Conservation (phyloP, 257 asterid genomes). For the Parsonsia alboflavescens region DNA sequence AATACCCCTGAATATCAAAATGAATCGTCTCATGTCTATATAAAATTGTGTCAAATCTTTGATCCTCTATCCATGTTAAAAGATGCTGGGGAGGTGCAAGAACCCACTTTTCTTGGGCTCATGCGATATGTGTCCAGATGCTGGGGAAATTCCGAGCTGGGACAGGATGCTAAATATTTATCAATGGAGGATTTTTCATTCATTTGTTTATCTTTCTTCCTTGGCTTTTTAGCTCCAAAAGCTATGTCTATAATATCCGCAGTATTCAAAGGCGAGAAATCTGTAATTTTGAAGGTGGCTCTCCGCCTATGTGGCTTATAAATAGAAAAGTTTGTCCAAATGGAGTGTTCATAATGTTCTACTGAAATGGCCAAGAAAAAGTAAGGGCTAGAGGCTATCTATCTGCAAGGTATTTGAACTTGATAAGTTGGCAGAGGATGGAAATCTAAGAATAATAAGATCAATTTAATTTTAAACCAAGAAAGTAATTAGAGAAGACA, state of each 20-base stretch:
- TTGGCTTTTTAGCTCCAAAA: slow-evolving; percentile 21
- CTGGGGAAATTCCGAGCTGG: slow-evolving; percentile 2
- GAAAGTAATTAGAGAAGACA: slow-evolving; percentile 1
- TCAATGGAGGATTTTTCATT: slow-evolving; percentile 41
- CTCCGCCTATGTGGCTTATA: slow-evolving; percentile 35
- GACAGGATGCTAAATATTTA: slow-evolving; percentile 12
- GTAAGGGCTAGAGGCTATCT: neutral
- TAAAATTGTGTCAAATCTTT: neutral
- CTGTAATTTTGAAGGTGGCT: slow-evolving; percentile 52
- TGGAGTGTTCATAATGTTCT: neutral
- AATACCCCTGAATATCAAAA: slow-evolving; percentile 48
- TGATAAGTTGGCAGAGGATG: neutral
- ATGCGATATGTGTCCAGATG: neutral
- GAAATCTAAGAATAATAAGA: neutral
- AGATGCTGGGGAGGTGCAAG: slow-evolving; percentile 4
- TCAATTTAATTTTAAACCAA: neutral
- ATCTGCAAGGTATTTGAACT: neutral
- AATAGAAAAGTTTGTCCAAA: slow-evolving; percentile 14
- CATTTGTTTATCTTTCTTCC: slow-evolving; percentile 41
- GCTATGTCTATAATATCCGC: slow-evolving; percentile 30
- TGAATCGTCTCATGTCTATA: neutral
- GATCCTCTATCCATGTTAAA: neutral
- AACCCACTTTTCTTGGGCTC: slow-evolving; percentile 3
- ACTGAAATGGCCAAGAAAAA: neutral
- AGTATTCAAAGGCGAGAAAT: slow-evolving; percentile 35